Percentiles rank a stretch among this genome's conserved stretches.
phyloP scores from a whole-genome alignment of 2,329 filamentous ascomycete genomes.

The Stemphylium vesicarium region DNA sequence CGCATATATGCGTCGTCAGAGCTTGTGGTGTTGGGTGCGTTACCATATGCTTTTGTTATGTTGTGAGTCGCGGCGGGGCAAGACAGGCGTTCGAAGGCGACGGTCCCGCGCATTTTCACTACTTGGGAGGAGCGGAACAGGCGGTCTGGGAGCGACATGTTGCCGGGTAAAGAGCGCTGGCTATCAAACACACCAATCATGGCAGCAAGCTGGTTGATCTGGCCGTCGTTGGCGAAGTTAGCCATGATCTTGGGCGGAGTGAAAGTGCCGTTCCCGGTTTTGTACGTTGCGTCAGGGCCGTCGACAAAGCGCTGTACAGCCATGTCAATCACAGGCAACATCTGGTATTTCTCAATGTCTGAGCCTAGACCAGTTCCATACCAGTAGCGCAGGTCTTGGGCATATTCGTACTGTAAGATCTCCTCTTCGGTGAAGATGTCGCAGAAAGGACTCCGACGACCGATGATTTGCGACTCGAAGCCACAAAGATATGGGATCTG shows the following conservation, averaged over 20 bases:
- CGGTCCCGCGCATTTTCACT: constrained; percentile 68
- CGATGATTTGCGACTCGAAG: constrained; percentile 72
- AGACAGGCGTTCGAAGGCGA: constrained; percentile 68
- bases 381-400: constrained; percentile 72
- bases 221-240: constrained; percentile 70
- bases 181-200: constrained; percentile 67
- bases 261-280: constrained; percentile 56
- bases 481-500: constrained; percentile 73
- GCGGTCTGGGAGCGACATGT: constrained; percentile 55
- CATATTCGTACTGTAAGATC: constrained; percentile 69
- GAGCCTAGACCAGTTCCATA: constrained; percentile 67
- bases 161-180: constrained; percentile 58
- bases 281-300: constrained; percentile 60
- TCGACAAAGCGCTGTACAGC: constrained; percentile 60
- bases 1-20: constrained; percentile 28
- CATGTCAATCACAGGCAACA: constrained; percentile 66
- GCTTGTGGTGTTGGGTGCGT: constrained; percentile 3
- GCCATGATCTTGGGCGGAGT: constrained; percentile 64
- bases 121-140: constrained; percentile 64
- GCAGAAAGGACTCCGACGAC: constrained; percentile 66
- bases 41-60: background rate
- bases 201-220: constrained; percentile 67
- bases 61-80: constrained; percentile 48
- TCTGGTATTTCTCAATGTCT: constrained; percentile 61
- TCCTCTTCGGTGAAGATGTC: constrained; percentile 67